Conservation (phyloP, 495 filamentous ascomycete species). For the Neurospora cerealis region DNA sequence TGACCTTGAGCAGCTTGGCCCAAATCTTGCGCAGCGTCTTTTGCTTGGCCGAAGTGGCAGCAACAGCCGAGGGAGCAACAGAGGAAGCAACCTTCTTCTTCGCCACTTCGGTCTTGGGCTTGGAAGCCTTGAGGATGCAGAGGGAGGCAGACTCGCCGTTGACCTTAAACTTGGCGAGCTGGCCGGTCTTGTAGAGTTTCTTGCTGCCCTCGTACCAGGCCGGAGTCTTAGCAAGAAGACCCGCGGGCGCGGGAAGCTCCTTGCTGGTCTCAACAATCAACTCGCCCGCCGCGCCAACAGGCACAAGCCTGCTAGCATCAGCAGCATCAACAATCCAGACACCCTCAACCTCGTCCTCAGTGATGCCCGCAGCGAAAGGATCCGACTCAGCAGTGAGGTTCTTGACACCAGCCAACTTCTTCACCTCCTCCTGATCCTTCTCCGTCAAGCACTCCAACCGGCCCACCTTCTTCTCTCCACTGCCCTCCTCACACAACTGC, state of each 20-base stretch:
- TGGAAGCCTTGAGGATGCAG: slow-evolving; percentile 3
- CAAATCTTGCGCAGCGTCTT: slow-evolving; percentile 25
- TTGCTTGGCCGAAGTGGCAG: slow-evolving; percentile 25
- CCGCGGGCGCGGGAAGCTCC: slow-evolving; percentile 1
- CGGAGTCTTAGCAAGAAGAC: neutral
- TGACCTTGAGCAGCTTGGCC: slow-evolving; percentile 23
- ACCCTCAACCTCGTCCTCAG: slow-evolving; percentile 9
- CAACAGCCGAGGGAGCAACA: neutral
- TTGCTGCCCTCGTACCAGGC: neutral
- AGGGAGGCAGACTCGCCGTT: slow-evolving; percentile 3
- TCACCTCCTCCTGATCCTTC: slow-evolving; percentile 12
- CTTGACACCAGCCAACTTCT: slow-evolving; percentile 3
- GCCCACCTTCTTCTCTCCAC: slow-evolving; percentile 13
- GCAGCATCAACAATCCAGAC: slow-evolving; percentile 32
- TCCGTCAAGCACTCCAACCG: slow-evolving; percentile 17
- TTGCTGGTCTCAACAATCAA: slow-evolving; percentile 20
- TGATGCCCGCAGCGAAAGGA: slow-evolving; percentile 1
- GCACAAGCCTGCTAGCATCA: slow-evolving; percentile 25
- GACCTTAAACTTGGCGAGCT: slow-evolving; percentile 19
- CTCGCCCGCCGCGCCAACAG: slow-evolving; percentile 37
- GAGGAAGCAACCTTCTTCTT: slow-evolving; percentile 6
- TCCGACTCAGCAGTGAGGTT: neutral
- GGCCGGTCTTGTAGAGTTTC: slow-evolving; percentile 21
- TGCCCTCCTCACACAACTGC: slow-evolving; percentile 19
- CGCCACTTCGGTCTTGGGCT: neutral